Evolutionary conservation across 1,139 yeast species (phyloP), one percentile per base, ranked within the genome.

Genomic region (Sugiyamaella sp.): DNA sequence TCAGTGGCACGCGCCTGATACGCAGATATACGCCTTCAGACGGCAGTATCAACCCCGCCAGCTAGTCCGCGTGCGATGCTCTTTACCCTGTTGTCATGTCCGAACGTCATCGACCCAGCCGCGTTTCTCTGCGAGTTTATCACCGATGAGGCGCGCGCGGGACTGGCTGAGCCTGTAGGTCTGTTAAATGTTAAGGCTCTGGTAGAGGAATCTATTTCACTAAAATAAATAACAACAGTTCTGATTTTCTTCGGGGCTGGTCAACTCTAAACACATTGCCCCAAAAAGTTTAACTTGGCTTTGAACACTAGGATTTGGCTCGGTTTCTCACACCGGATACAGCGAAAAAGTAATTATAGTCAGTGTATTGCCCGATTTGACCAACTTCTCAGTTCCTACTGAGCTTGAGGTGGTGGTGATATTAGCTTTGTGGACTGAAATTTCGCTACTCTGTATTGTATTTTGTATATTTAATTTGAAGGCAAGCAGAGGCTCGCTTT

Each of bases 101-200:
- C 16, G n/a, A 6, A 17, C 42, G 25, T 19, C 42, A 20, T 40
- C 44, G 25, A 19, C 27, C 24, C 17, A 43, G 38, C 38, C 46
- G 46, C 19, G 19, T 29, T 25, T 41, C 19, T 4, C 24, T 41
- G 45, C 45, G 25, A 35, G 35, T 41, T 38, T 29, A 29, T 29
- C 14, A 29, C 35, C 35, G 35, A 29, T 29, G 35, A 14, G 27
- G 40, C 33, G 22, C 48, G 48, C 48, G 48, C 41, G 48, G 41
- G 48, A 33, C 14, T 33, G 19, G 35, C 29, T 29, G 4, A 29
- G 32, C 16, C 19, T 32, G 46, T 19, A 22, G 24, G 41, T 24
- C 41, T 37, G 21, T 10, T 12, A 40, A 40, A 10, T 21, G n/a
- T 24, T 27, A 41, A 25, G 16, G 35, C 6, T 21, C 35, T 24